A percentile compares a stretch with the other conserved stretches of the same genome.
Conservation (phyloP, 257 asterid genomes). For the Datura wrightii region DNA sequence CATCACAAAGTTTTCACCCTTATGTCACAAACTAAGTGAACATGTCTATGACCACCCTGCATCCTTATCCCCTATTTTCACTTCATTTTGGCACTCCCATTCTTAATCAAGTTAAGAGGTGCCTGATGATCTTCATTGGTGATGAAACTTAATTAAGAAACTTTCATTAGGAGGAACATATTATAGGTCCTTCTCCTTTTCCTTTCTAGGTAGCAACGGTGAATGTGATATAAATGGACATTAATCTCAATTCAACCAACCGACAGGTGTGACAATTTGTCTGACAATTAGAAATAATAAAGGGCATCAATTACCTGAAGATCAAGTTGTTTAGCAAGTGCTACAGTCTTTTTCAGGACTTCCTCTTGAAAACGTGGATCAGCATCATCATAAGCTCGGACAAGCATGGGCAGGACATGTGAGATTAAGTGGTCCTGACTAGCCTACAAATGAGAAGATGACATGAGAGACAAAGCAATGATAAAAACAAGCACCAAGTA, state of each 20-base stretch:
- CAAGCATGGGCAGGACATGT: slow-evolving; percentile 90
- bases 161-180: background rate
- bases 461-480: slow-evolving; percentile 31
- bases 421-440: slow-evolving; percentile 81
- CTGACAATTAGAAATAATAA: slow-evolving; percentile 6
- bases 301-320: slow-evolving; percentile 64
- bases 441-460: slow-evolving; percentile 63
- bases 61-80: slow-evolving; percentile 17
- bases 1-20: background rate
- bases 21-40: slow-evolving; percentile 4
- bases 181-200: background rate
- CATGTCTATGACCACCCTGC: background rate
- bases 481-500: slow-evolving; percentile 35
- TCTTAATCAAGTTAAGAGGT: slow-evolving; percentile 4
- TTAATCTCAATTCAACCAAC: slow-evolving; percentile 3
- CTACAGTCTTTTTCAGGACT: slow-evolving; percentile 77
- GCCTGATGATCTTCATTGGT: slow-evolving; percentile 7
- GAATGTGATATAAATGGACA: background rate
- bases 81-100: background rate
- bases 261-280: background rate
- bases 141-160: slow-evolving; percentile 13
- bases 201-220: slow-evolving; percentile 9
- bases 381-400: slow-evolving; percentile 93
- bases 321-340: slow-evolving; percentile 87
- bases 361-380: slow-evolving; percentile 99